A percentile compares a stretch with the other conserved stretches of the same genome.
Conservation (phyloP, 208 protist species). For the Trypanosoma avium region DNA sequence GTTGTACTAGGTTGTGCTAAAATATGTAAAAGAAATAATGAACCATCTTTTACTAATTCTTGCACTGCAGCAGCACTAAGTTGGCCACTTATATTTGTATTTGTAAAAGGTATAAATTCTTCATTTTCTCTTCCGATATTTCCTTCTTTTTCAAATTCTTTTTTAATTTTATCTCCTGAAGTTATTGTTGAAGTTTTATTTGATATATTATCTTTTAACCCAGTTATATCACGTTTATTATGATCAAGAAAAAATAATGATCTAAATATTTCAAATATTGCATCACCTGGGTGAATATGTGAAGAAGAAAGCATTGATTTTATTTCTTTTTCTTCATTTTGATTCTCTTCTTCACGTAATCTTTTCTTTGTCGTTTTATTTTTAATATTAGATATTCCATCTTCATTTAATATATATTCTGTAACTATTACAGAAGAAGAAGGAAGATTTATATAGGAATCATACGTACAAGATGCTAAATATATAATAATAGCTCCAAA, state of each 20-base stretch:
- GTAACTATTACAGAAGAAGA: background rate
- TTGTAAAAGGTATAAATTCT: background rate
- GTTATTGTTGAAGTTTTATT: no score
- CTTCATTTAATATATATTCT: background rate
- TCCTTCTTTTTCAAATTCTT: no score
- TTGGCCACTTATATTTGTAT: slow-evolving; percentile 2
- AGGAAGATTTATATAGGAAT: slow-evolving; percentile 30
- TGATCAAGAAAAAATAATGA: slow-evolving; percentile 28
- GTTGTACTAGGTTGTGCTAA: slow-evolving; percentile 60
- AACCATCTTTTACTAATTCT: slow-evolving; percentile 46
- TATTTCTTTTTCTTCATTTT: background rate
- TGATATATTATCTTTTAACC: no score
- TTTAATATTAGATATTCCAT: background rate
- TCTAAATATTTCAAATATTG: slow-evolving; percentile 18
- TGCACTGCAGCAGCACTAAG: slow-evolving; percentile 33
- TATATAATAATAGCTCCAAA: slow-evolving; percentile 69
- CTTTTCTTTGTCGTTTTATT: background rate
- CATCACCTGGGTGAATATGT: slow-evolving; percentile 6
- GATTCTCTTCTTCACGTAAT: background rate
- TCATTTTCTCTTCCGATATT: background rate
- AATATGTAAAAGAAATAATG: slow-evolving; percentile 68
- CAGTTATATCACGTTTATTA: background rate
- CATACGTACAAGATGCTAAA: slow-evolving; percentile 43
- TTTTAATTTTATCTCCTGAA: no score
- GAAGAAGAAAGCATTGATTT: no score